Conservation (phyloP, 2,329 filamentous ascomycete genomes). For the Penicillium sp. region DNA sequence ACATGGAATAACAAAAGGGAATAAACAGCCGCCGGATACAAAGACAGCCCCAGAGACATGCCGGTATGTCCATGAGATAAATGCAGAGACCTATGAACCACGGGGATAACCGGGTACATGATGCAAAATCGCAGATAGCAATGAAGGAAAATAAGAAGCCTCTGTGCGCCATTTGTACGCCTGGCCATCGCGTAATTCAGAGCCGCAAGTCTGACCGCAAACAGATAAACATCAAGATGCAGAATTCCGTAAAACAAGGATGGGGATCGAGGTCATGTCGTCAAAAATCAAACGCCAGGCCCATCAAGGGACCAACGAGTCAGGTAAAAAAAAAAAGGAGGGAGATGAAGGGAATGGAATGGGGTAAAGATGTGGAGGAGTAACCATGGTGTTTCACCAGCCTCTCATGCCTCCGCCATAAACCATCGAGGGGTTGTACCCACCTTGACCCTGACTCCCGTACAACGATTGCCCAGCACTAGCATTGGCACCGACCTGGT, state of each 20-base stretch:
- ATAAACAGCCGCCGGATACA: constrained; percentile 33
- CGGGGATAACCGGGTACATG: constrained; percentile 24
- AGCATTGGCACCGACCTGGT: constrained; percentile 77
- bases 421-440: constrained; percentile 83
- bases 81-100: constrained; percentile 34
- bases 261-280: constrained; percentile 35
- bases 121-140: constrained; percentile 20
- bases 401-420: constrained; percentile 69
- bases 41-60: constrained; percentile 34
- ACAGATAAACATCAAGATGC: constrained; percentile 5
- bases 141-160: constrained; percentile 24
- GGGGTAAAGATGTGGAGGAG: constrained; percentile 22
- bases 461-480: constrained; percentile 82
- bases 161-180: constrained; percentile 40
- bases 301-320: constrained; percentile 27
- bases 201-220: constrained; percentile 33
- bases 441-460: constrained; percentile 85
- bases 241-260: constrained; percentile 26
- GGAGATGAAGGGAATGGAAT: constrained; percentile 24
- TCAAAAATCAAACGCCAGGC: constrained; percentile 20
- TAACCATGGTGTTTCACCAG: constrained; percentile 55
- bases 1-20: constrained; percentile 11
- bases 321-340: constrained; percentile 7
- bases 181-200: constrained; percentile 32
- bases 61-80: constrained; percentile 32